Base-by-base conservation (phyloP, 768 basidiomycete genomes). In the Termitomyces sp. region DNA sequence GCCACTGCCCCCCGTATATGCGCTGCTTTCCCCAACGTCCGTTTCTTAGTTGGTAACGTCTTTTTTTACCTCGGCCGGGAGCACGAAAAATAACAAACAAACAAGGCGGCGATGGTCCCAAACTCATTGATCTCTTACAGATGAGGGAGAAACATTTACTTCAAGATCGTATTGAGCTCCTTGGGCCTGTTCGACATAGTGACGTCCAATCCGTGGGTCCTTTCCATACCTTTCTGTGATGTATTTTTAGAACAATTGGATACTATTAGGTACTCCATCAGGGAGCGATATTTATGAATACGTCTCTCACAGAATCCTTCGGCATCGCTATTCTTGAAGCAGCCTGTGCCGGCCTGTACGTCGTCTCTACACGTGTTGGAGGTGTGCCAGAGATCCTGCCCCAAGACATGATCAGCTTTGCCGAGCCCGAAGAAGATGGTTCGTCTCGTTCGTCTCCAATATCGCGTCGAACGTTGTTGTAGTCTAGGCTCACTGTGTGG, bases 251-350 rank as follows among this genome's bases (percentile, higher is more conserved):
- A 32, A 39, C 42, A 17, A 17, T 34, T 51, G 43, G 43, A 17
- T 27, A 21, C 19, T 12, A 40, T 16, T 61, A 94, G 92, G 86
- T 97, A n/a, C 80, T 99, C 11, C 76, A 78, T 7, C 85, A 84
- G 42, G 97, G 95, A 1, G 80, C 91, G 12, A 94, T 99, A 58
- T 99, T 89, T 72, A 78, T 99, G 76, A 97, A 95, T 66, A 95
- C 97, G 0, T 95, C 94, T 0, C 79, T 98, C 25, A 98, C 96
- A 1, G 97, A 98, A 68, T 83, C 97, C 0, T 99, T 98, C 62
- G 96, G 97, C 0, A 98, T 96, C 61, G 91, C 90, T n/a, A 94
- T 96, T 61, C 80, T 99, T 42, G 97, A 99, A 74, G 97, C 96
- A 0, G 97, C 97, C 0, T 95, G 91, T 61, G 85, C 93, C 0